Evolutionary conservation across 306 rosid genomes (phyloP), one percentile per base, ranked within the genome.

Genomic region (Rosa chinensis): DNA sequence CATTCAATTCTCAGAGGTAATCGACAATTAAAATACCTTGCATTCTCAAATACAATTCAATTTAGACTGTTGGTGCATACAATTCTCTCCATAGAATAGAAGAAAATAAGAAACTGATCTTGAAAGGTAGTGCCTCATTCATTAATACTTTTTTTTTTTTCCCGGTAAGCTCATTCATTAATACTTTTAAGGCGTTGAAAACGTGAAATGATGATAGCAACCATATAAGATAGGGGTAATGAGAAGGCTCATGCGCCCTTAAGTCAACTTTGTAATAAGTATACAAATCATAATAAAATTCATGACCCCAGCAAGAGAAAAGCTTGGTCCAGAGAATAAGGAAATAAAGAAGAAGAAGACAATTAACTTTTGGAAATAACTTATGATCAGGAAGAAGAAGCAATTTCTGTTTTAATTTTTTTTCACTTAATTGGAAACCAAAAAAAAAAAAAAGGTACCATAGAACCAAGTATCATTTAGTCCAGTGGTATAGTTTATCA

Each of bases 131-230:
- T 32, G 44, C n/a, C 44, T 5, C 21, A 53, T 53, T 53, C 14
- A 47, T 47, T 47, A 67, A 67, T 67, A 21, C 32, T 67, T 39
- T 39, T 40, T 28, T 28, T 28, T 28, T 28, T 28, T 28, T 28
- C 1, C 1, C 28, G 32, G 32, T 1, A 28, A 28, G 32, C 44
- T 5, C 21, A 53, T 53, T 53, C 14, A 47, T 47, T 11, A 67
- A 67, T 67, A 43, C 49, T 40, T 39, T 39, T 40, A 18, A 35
- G 72, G 49, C 49, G 28, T 67, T 40, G 72, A 39, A 40, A 67
- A 32, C 69, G 35, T 64, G n/a, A 32, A 35, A 64, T 64, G 45
- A 64, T 64, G 70, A 64, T 67, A 67, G 32, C 72, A 67, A 40
- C 72, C 49, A 67, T 18, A 66, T 3, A 10, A 37, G 20, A 64